These are phyloP conservation scores for Trypanosomatidae sp. DNA, from an alignment of 208 protist genomes.

Conservation along the genomic window DNA sequence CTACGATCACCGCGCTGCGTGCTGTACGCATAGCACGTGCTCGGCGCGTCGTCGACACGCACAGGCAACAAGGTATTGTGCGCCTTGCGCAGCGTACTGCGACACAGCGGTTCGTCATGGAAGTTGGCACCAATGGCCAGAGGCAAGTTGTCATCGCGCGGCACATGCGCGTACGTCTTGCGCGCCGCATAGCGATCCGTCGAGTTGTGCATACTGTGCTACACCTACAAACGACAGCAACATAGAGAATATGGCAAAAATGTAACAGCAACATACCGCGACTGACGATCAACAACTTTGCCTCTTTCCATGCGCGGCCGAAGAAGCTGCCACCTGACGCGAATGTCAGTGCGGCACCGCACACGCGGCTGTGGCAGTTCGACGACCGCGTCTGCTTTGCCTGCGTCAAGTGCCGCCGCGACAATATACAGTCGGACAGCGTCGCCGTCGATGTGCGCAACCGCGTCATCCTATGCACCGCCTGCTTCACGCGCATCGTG, in stretches of 20 bases:
- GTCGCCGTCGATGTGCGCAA: conserved; percentile 51
- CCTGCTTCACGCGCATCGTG: conserved; percentile 65
- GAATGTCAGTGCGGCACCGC: conserved; percentile 26
- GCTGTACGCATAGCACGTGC: conserved; percentile 22
- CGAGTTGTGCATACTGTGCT: conserved; percentile 59
- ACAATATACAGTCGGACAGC: conserved; percentile 62
- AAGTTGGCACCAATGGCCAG: conserved; percentile 77
- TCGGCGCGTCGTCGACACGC: conserved; percentile 47
- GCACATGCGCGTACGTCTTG: conserved; percentile 44
- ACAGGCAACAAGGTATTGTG: conserved; percentile 54
- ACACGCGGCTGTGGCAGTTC: conserved; percentile 60
- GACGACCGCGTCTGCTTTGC: conserved; percentile 42
- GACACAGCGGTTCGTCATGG: conserved; percentile 83
- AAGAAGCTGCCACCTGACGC: conserved; percentile 71
- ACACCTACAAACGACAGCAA: conserved; percentile 4
- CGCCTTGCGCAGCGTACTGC: conserved; percentile 60
- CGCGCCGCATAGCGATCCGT: conserved; percentile 39
- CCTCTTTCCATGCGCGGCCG: conserved; percentile 31
- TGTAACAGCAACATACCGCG: conserved; percentile 6
- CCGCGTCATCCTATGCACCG: conserved; percentile 49
- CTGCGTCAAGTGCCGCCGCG: conserved; percentile 63
- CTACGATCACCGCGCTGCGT: not conserved
- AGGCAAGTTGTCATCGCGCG: conserved; percentile 56
- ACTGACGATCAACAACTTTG: conserved; percentile 63
- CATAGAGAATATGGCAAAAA: conserved; percentile 3